Percentiles rank a stretch among this genome's conserved stretches.
Conservation (phyloP, 2,329 filamentous ascomycete genomes). For the Fusarium decemcellulare region DNA sequence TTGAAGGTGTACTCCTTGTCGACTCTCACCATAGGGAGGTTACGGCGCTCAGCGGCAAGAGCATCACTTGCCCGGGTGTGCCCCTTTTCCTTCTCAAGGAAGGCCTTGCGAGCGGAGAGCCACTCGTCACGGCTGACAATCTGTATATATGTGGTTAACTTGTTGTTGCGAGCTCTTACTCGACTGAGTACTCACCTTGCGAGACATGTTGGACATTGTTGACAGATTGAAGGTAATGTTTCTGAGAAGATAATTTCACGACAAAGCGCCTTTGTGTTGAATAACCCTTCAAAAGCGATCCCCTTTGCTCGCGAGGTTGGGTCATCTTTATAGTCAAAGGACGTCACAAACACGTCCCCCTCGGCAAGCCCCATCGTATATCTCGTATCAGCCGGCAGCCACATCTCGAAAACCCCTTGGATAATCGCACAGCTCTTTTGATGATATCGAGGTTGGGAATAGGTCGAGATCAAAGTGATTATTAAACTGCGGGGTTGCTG, state of each 20-base stretch:
- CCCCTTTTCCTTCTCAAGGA: slow-evolving; percentile 54
- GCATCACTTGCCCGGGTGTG: slow-evolving; percentile 47
- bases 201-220: not conserved
- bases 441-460: not conserved
- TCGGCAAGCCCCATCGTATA: not conserved
- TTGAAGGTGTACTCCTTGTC: slow-evolving; percentile 54
- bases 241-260: no score
- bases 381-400: not conserved
- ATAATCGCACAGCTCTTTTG: not conserved
- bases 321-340: slow-evolving; percentile 12
- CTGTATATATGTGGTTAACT: slow-evolving; percentile 28
- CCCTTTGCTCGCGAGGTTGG: not conserved
- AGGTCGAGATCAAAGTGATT: not conserved
- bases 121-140: slow-evolving; percentile 52
- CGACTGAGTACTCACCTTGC: not conserved
- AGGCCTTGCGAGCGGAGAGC: slow-evolving; percentile 50
- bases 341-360: not conserved
- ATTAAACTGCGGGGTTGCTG: slow-evolving; percentile 12
- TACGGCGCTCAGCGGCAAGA: slow-evolving; percentile 49
- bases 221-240: no score
- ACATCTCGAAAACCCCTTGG: not conserved
- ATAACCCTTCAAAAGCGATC: no score
- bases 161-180: not conserved
- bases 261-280: no score
- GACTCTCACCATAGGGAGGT: slow-evolving; percentile 58